Conservation (phyloP, 768 basidiomycete genomes). For the Tricholoma flavovirens region DNA sequence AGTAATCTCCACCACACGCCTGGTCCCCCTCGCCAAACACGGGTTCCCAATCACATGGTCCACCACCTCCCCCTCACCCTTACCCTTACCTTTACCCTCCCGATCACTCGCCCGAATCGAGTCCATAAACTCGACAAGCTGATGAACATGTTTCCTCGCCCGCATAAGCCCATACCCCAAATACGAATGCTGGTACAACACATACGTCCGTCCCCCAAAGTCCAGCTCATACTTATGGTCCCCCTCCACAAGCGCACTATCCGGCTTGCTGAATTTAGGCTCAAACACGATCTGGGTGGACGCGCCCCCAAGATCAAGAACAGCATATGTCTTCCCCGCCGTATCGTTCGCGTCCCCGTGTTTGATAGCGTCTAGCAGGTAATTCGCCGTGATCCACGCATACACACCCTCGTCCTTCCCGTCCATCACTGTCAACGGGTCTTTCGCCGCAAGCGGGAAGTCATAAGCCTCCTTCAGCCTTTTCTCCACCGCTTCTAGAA, state of each 20-base stretch:
- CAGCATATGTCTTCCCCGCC: slow-evolving; percentile 50
- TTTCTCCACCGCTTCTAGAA: slow-evolving; percentile 66
- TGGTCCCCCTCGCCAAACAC: slow-evolving; percentile 69
- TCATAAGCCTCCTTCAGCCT: slow-evolving; percentile 56
- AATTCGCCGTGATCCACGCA: slow-evolving; percentile 98
- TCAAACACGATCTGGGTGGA: slow-evolving; percentile 98
- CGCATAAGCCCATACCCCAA: slow-evolving; percentile 94
- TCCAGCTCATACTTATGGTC: slow-evolving; percentile 87
- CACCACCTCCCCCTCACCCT: not conserved
- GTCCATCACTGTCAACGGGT: slow-evolving; percentile 87
- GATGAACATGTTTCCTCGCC: slow-evolving; percentile 79
- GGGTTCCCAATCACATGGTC: slow-evolving; percentile 54
- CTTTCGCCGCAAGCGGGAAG: slow-evolving; percentile 50
- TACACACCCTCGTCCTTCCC: slow-evolving; percentile 96
- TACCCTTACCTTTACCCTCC: slow-evolving; percentile 11
- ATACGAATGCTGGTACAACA: slow-evolving; percentile 96
- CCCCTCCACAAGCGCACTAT: slow-evolving; percentile 53
- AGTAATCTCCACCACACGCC: slow-evolving; percentile 58
- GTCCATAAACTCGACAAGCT: slow-evolving; percentile 83
- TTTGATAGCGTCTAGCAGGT: slow-evolving; percentile 73
- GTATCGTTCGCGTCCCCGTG: slow-evolving; percentile 33
- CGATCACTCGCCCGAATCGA: slow-evolving; percentile 30
- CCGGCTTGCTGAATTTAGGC: slow-evolving; percentile 48
- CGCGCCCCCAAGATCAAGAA: slow-evolving; percentile 93
- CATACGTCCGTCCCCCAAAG: slow-evolving; percentile 66